A percentile compares a stretch with the other conserved stretches of the same genome.
Evolutionary conservation across 129 eudicot species (phyloP).

Genomic region (Lactuca saligna): DNA sequence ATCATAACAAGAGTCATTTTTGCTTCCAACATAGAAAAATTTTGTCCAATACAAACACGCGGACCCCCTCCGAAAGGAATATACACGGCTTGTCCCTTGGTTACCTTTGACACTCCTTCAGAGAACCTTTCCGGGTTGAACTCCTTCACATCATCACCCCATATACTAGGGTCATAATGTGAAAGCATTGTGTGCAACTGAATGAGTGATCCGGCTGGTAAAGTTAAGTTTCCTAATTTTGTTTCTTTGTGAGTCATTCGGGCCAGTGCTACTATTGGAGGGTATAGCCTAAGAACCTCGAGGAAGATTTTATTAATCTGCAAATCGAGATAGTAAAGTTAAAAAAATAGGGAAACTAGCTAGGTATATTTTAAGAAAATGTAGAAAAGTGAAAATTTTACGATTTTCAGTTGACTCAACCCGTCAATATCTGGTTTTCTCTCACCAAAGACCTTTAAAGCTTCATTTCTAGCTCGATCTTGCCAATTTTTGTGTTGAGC

Average conservation of each 20-base stretch:
- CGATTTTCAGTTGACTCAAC: slow-evolving; percentile 24
- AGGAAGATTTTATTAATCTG: slow-evolving; percentile 26
- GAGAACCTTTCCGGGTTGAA: slow-evolving; percentile 34
- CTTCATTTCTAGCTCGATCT: slow-evolving; percentile 32
- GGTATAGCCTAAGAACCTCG: slow-evolving; percentile 32
- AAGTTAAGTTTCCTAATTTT: slow-evolving; percentile 23
- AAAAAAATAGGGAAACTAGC: neutral
- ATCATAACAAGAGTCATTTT: slow-evolving; percentile 36
- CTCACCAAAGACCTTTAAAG: slow-evolving; percentile 28
- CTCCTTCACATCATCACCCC: slow-evolving; percentile 36
- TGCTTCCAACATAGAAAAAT: slow-evolving; percentile 37
- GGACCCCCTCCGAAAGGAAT: slow-evolving; percentile 33
- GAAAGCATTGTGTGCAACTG: slow-evolving; percentile 16
- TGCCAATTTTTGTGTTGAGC: slow-evolving; percentile 28
- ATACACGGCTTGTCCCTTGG: slow-evolving; percentile 24
- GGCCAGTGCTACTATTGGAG: slow-evolving; percentile 12
- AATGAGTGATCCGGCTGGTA: slow-evolving; percentile 27
- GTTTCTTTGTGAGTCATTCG: slow-evolving; percentile 35
- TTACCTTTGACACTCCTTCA: slow-evolving; percentile 13
- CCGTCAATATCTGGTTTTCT: slow-evolving; percentile 35
- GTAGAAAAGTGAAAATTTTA: slow-evolving; percentile 2
- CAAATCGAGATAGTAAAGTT: neutral
- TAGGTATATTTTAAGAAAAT: neutral
- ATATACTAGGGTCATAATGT: slow-evolving; percentile 21
- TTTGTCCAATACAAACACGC: slow-evolving; percentile 29